Conservation (phyloP, 2,329 filamentous ascomycete genomes). For the Alternaria viburni region DNA sequence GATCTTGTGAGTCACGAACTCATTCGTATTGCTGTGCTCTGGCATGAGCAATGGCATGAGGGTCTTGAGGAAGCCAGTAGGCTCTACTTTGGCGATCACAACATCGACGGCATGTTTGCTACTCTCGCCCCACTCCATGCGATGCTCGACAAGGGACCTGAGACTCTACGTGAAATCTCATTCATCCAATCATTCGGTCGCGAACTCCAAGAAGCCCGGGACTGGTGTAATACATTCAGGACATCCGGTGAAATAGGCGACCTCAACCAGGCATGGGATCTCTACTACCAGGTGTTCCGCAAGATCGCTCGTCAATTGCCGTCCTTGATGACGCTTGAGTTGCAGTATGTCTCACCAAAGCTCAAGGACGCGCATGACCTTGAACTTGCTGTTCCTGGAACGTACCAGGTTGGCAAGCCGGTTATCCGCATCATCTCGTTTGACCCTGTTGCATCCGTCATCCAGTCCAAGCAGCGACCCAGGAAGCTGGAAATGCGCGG, state of each 20-base stretch:
- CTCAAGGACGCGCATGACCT: constrained; percentile 84
- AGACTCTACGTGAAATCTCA: constrained; percentile 93
- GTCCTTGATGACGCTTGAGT: constrained; percentile 88
- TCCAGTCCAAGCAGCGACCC: constrained; percentile 95
- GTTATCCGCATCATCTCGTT: constrained; percentile 88
- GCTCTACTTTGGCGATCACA: constrained; percentile 95
- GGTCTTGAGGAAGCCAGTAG: constrained; percentile 95
- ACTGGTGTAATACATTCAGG: constrained; percentile 94
- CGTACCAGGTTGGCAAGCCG: constrained; percentile 80
- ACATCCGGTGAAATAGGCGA: constrained; percentile 89
- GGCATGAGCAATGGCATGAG: constrained; percentile 99
- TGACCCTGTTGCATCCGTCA: constrained; percentile 86
- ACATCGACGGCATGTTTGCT: constrained; percentile 96
- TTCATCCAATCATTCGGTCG: constrained; percentile 97
- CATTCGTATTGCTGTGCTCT: constrained; percentile 93
- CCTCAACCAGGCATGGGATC: constrained; percentile 97
- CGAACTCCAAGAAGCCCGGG: constrained; percentile 90
- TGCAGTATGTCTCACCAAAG: constrained; percentile 96
- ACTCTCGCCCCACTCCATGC: constrained; percentile 90
- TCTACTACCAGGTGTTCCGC: constrained; percentile 98
- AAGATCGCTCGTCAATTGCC: constrained; percentile 92
- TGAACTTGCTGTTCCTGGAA: constrained; percentile 93
- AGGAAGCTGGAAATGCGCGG: constrained; percentile 87
- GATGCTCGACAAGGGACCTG: constrained; percentile 85
- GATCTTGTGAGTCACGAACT: constrained; percentile 95